These are phyloP conservation scores for Solanum lycopersicoides DNA, from an alignment of 257 asterid genomes.

Conservation along the genomic window DNA sequence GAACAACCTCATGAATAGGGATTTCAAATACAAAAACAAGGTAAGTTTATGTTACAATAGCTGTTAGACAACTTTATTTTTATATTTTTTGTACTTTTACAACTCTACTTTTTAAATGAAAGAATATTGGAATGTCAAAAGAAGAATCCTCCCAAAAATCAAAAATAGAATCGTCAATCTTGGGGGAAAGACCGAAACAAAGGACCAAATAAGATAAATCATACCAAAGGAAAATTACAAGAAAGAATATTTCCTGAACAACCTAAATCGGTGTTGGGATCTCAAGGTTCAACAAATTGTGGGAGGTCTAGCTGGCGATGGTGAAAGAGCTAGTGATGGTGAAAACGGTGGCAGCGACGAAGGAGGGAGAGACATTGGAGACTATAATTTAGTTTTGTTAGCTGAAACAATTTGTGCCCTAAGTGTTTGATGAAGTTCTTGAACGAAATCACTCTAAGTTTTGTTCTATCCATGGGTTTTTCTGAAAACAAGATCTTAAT, in stretches of 20 bases:
- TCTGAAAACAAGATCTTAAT: neutral
- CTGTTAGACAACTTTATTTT: too few relatives aligned
- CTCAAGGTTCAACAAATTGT: neutral
- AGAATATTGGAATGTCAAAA: neutral
- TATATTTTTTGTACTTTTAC: neutral
- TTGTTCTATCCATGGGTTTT: neutral
- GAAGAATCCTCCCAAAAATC: too few relatives aligned
- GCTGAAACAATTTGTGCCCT: neutral
- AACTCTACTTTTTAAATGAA: too few relatives aligned
- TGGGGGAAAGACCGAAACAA: neutral
- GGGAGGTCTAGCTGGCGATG: neutral
- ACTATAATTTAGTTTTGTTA: neutral
- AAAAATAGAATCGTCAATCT: neutral
- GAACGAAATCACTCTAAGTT: neutral
- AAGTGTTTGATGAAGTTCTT: too few relatives aligned
- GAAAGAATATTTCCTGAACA: neutral
- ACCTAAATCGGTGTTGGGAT: neutral
- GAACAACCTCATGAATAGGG: neutral
- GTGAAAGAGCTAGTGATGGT: neutral
- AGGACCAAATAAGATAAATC: too few relatives aligned
- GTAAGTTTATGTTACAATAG: neutral
- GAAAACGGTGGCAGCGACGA: neutral
- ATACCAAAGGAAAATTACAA: neutral
- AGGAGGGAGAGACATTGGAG: neutral
- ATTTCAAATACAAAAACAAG: neutral